A percentile compares a stretch with the other conserved stretches of the same genome.
Evolutionary conservation across 768 basidiomycete species (phyloP).

Genomic region (Wakefieldia striispora): DNA sequence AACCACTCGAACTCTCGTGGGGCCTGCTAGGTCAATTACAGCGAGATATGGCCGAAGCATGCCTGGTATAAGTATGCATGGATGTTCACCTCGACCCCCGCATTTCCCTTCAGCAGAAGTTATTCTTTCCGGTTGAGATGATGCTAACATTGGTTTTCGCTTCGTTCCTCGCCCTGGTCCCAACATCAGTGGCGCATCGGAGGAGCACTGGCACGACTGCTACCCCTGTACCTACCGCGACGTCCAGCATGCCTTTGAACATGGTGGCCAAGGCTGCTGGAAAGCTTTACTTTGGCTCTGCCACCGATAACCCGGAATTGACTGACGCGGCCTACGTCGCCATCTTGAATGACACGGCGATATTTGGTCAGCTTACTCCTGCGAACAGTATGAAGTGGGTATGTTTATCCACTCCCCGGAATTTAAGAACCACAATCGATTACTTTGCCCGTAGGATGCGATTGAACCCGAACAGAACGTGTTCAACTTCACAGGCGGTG

Average conservation of each 20-base stretch:
- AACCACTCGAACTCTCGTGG: too few relatives aligned
- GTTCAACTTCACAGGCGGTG: constrained; percentile 22
- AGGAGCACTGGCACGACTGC: background rate
- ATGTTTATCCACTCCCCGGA: background rate
- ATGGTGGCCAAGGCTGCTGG: constrained; percentile 37
- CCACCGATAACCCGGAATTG: constrained; percentile 48
- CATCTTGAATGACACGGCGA: constrained; percentile 7
- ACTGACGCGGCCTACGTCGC: constrained; percentile 27
- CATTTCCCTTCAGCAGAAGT: too few relatives aligned
- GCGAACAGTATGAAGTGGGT: constrained; percentile 24
- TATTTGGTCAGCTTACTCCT: constrained; percentile 21
- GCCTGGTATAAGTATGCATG: too few relatives aligned
- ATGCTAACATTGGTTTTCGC: constrained; percentile 3
- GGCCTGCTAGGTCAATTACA: too few relatives aligned
- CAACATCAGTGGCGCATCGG: background rate
- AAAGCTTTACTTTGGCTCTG: constrained; percentile 48
- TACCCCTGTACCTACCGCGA: background rate
- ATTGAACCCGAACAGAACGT: constrained; percentile 24
- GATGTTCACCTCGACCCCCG: too few relatives aligned
- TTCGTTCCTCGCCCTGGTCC: constrained; percentile 5
- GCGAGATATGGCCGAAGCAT: too few relatives aligned
- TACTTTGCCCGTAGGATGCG: constrained; percentile 8
- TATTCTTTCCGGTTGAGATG: background rate
- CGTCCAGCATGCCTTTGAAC: constrained; percentile 26
- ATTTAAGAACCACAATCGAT: background rate